Conservation (phyloP, 176 grass and related monocot genomes). For the Avena eriantha region DNA sequence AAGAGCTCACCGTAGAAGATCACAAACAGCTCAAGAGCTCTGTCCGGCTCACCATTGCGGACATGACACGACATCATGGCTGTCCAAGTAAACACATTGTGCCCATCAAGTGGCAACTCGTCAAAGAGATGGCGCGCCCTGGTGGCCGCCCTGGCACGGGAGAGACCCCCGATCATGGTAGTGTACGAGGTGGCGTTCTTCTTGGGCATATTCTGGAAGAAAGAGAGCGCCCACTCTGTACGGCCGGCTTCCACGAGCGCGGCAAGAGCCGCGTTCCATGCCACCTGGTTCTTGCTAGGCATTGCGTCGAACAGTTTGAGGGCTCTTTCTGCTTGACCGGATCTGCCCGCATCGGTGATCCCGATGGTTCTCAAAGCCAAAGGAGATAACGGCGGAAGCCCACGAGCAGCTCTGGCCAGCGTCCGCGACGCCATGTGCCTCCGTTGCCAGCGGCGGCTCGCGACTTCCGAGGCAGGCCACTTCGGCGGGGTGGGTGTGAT, state of each 20-base stretch:
- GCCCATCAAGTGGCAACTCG: conserved; percentile 31
- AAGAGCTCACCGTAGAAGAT: conserved; percentile 53
- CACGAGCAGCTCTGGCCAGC: conserved; percentile 2
- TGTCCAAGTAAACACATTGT: conserved; percentile 66
- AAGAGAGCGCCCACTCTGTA: conserved; percentile 36
- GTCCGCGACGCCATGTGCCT: conserved; percentile 36
- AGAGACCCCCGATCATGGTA: conserved; percentile 59
- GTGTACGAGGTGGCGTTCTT: conserved; percentile 64
- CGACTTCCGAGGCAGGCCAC: conserved; percentile 29
- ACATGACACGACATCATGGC: conserved; percentile 61
- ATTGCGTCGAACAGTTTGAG: conserved; percentile 66
- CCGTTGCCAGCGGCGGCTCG: background rate
- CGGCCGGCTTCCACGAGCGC: conserved; percentile 48
- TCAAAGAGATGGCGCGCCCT: conserved; percentile 50
- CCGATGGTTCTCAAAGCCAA: conserved; percentile 22
- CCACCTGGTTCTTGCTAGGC: conserved; percentile 60
- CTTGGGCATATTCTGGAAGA: conserved; percentile 56
- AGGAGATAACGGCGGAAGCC: conserved; percentile 7
- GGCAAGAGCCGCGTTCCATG: conserved; percentile 56
- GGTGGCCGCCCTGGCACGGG: conserved; percentile 15
- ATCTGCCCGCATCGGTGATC: conserved; percentile 25
- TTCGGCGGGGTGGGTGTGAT: background rate
- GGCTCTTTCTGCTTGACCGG: conserved; percentile 42
- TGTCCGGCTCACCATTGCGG: conserved; percentile 45
- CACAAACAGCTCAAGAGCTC: conserved; percentile 47